These are phyloP conservation scores for Sporothrix phasma DNA, from an alignment of 2,329 filamentous ascomycete genomes.

Conservation along the genomic window DNA sequence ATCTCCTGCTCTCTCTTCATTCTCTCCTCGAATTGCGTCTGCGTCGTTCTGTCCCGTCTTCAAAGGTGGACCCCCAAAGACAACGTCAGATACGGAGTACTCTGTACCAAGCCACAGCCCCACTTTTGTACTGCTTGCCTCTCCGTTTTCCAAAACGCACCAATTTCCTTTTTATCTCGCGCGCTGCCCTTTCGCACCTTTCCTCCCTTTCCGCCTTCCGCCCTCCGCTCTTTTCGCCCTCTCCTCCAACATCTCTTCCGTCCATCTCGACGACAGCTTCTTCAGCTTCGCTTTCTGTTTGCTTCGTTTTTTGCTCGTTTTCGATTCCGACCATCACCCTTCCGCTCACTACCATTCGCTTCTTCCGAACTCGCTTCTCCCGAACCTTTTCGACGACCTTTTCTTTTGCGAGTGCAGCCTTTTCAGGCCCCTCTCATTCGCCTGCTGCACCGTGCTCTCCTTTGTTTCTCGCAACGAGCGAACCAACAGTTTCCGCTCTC, in stretches of 20 bases:
- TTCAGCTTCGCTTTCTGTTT: neutral
- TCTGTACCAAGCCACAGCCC: neutral
- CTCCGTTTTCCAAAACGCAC: neutral
- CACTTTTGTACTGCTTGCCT: neutral
- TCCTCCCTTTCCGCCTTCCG: neutral
- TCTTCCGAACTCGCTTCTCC: too few relatives aligned
- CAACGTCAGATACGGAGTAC: too few relatives aligned
- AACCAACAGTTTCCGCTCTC: neutral
- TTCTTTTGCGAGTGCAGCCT: slow-evolving; percentile 8
- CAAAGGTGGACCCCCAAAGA: neutral
- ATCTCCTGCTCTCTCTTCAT: too few relatives aligned
- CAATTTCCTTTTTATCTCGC: slow-evolving; percentile 9
- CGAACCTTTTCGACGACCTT: neutral
- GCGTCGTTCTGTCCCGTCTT: slow-evolving; percentile 3
- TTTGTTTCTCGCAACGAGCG: slow-evolving; percentile 4
- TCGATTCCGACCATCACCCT: neutral
- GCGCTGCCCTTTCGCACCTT: neutral
- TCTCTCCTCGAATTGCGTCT: neutral
- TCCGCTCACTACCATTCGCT: slow-evolving; percentile 1
- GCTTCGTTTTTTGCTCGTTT: neutral
- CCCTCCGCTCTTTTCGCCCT: neutral
- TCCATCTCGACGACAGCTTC: neutral
- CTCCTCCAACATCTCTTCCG: neutral
- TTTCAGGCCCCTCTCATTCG: neutral
- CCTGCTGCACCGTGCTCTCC: slow-evolving; percentile 14